A percentile compares a stretch with the other conserved stretches of the same genome.
Evolutionary conservation across 257 asterid species (phyloP).

Genomic region (Fraxinus excelsior): DNA sequence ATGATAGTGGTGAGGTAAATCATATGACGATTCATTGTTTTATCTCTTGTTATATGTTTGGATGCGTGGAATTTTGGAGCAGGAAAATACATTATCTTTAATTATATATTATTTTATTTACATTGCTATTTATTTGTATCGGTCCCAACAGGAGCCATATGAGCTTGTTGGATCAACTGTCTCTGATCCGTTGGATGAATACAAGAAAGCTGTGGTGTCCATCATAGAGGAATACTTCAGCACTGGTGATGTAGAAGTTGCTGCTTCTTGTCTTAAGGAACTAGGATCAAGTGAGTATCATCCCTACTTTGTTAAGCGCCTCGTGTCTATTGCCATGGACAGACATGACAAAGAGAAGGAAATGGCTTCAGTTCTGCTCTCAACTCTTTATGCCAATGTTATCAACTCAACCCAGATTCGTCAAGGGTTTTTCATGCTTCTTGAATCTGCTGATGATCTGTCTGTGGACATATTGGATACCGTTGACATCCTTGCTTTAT

Average conservation of each 20-base stretch:
- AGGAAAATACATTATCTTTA: not conserved
- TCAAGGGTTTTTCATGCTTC: constrained; percentile 80
- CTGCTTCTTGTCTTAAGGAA: constrained; percentile 84
- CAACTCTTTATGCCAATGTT: constrained; percentile 88
- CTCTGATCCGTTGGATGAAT: constrained; percentile 72
- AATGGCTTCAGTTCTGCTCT: constrained; percentile 96
- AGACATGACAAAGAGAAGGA: constrained; percentile 78
- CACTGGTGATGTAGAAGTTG: constrained; percentile 84
- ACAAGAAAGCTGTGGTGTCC: constrained; percentile 76
- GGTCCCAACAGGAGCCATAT: constrained; percentile 40
- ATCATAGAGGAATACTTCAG: constrained; percentile 85
- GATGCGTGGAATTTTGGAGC: not conserved
- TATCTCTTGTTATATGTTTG: not conserved
- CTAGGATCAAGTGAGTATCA: constrained; percentile 85
- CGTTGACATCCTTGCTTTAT: constrained; percentile 82
- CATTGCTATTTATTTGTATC: not conserved
- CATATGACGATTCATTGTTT: not conserved
- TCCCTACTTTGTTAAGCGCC: constrained; percentile 88
- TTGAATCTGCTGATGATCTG: constrained; percentile 95
- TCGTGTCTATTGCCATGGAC: constrained; percentile 95
- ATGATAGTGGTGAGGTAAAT: constrained; percentile 92
- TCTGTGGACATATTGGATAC: constrained; percentile 87
- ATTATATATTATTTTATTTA: not conserved
- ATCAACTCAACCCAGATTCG: constrained; percentile 71
- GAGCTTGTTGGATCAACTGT: constrained; percentile 55